These are phyloP conservation scores for Aspergillus nomiae DNA, from an alignment of 2,329 filamentous ascomycete genomes.

Conservation along the genomic window DNA sequence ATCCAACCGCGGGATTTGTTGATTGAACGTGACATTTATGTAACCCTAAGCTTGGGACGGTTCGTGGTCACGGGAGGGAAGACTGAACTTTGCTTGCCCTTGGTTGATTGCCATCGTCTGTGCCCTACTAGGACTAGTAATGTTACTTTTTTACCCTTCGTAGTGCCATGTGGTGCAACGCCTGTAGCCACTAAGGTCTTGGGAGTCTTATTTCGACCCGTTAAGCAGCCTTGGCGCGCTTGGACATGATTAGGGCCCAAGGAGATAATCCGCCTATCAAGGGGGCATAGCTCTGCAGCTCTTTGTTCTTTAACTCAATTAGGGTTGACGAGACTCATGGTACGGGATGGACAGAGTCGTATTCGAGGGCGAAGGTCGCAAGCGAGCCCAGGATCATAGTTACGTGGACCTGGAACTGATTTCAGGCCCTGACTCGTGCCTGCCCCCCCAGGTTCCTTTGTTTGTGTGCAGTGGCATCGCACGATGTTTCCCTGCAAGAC, in stretches of 20 bases:
- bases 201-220: background rate
- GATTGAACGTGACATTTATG: background rate
- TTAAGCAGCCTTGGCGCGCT: background rate
- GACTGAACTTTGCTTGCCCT: background rate
- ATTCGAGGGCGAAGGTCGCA: background rate
- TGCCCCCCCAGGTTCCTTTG: background rate
- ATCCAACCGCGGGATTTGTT: background rate
- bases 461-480: background rate
- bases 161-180: constrained; percentile 1
- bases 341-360: background rate
- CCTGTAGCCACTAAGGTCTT: background rate
- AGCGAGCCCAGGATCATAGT: background rate
- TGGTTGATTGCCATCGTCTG: background rate
- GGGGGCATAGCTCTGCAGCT: background rate
- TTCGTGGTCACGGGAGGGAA: background rate
- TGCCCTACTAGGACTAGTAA: background rate
- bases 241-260: background rate
- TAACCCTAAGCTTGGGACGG: background rate
- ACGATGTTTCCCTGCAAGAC: background rate
- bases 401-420: background rate
- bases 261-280: background rate
- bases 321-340: background rate
- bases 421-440: background rate
- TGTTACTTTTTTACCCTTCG: background rate
- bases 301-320: background rate